Base-by-base conservation (phyloP, 345 rosid species). In the Salix caprea region DNA sequence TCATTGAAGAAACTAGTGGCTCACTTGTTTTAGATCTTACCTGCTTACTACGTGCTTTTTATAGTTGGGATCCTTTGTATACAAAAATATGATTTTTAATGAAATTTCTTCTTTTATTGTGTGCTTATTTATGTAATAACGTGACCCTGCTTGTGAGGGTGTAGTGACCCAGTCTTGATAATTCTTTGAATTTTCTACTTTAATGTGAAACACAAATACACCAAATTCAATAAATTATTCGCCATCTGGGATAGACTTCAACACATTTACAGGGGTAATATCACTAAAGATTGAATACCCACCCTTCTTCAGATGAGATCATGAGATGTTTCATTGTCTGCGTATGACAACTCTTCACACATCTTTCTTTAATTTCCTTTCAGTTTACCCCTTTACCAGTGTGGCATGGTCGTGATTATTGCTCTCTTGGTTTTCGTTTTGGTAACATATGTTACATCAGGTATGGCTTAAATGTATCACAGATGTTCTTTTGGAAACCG, bases 341-440 rank as follows among this genome's bases (percentile, higher is more conserved):
- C 24, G 24, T 19, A 0, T 12, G 28, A 13, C 18, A 24, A 36
- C 26, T 21, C 19, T 15, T 39, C 28, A 23, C 23, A 16, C 21
- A 69, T 56, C 72, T 73, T 64, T 48, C 30, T 74, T 13, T 34
- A 28, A 46, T 48, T 74, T 13, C 69, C 80, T 67, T 86, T 79
- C 88, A 92, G 97, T 60, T 91, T 83, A 89, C 82, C 50, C 98
- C 98, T 42, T 84, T 94, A 87, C 97, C 97, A 7, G 94, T 94
- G 78, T 94, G 98, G 97, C 98, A 94, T 85, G 98, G 98, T 46
- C 83, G 66, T 76, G 85, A 82, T 73, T 94, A 92, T 80, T 90
- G 94, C 58, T 92, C 95, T 34, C 97, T 94, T 82, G 98, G 98
- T 73, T 94, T 92, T 79, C 91, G 97, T 46, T 94, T 94, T 76